Evolutionary conservation across 164 flowering plant species (phyloP), one percentile per base, ranked within the genome.

Genomic region (Liriodendron chinense): DNA sequence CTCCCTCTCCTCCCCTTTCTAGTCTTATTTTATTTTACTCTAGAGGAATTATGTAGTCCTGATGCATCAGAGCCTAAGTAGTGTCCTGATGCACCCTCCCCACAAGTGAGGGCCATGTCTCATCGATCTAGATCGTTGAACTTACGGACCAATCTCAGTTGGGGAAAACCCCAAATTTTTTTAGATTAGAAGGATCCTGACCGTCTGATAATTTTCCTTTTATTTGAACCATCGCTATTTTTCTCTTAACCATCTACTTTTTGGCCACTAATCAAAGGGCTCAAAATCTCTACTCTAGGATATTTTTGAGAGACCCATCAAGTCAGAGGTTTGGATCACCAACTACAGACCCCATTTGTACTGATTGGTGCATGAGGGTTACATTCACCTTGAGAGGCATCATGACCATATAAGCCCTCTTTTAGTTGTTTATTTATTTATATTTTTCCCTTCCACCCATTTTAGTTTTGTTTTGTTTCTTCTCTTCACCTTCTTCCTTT

Each of bases 1-100:
- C 62, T 26, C 74, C 71, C 34, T 59, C 77, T 59, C 6, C 43
- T 26, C 70, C 59, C 59, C 63, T 14, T 24, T 65, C 49, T 9
- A 24, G 20, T 10, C 28, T 16, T 34, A 34, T 34, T 34, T 4
- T 34, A 34, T 34, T 34, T 34, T 34, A 34, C 43, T 34, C 5
- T 34, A 34, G 43, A 34, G 43, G 7, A 34, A 34, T 53, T 16
- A 53, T 13, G 12, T 13, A 53, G 59, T 53, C 59, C 18, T 53
- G 59, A 53, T 53, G 18, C 18, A 10, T 0, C n/a, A 53, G 16
- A 53, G 18, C 18, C 13, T 53, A 7, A 12, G 59, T 10, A 16
- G 59, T 53, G 18, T 34, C 43, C 43, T 34, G 59, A 53, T 53
- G 13, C 9, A 13, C 59, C 59, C 0, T 53, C 59, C 59, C 1